phyloP scores from a whole-genome alignment of 495 filamentous ascomycete species.

The Halenospora varia region DNA sequence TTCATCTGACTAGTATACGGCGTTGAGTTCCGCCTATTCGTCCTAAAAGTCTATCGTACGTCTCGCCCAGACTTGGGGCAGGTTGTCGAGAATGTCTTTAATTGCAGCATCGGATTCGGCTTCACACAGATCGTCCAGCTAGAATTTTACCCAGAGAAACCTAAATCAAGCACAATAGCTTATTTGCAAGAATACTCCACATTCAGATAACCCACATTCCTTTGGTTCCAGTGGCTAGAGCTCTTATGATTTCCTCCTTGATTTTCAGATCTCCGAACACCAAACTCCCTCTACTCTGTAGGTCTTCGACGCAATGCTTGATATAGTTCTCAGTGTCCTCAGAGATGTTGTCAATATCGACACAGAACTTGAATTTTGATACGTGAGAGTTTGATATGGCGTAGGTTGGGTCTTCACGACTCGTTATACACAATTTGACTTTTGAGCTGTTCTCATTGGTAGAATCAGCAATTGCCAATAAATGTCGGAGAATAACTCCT shows the following conservation, averaged over 20 bases:
- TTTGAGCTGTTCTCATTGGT: neutral
- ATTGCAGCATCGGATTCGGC: slow-evolving; percentile 32
- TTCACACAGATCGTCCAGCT: slow-evolving; percentile 31
- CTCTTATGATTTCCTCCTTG: slow-evolving; percentile 9
- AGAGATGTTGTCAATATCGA: neutral
- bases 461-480: neutral
- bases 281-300: neutral
- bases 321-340: slow-evolving; percentile 24
- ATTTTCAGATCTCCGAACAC: slow-evolving; percentile 4
- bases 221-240: slow-evolving; percentile 16
- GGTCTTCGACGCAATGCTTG: neutral
- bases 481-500: neutral
- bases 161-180: neutral
- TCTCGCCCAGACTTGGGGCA: slow-evolving; percentile 30
- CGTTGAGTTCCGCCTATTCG: slow-evolving; percentile 10
- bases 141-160: slow-evolving; percentile 35
- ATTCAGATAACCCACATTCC: slow-evolving; percentile 16
- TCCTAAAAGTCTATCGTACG: slow-evolving; percentile 25
- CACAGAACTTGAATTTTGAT: neutral
- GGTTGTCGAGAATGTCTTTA: slow-evolving; percentile 21
- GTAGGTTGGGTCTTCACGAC: slow-evolving; percentile 2
- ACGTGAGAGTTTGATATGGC: neutral
- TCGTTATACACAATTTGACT: neutral
- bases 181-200: too few relatives aligned
- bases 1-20: slow-evolving; percentile 4